Percentiles rank a stretch among this genome's conserved stretches.
Evolutionary conservation across 805 yeast genomes (phyloP).

Genomic region (Pichia nakasei): DNA sequence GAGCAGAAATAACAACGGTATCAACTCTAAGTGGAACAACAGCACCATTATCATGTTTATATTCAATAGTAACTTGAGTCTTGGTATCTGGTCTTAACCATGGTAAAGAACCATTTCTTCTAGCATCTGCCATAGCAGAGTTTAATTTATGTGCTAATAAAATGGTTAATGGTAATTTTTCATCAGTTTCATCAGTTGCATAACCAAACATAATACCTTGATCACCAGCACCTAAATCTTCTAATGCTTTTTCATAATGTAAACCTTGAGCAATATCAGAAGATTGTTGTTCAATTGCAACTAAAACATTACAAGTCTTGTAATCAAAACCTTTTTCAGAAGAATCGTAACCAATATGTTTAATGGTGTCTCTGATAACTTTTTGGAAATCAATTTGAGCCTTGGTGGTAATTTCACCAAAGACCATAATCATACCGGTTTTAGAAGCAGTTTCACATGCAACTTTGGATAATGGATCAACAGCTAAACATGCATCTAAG

Average conservation of each 20-base stretch:
- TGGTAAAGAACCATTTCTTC: slow-evolving; percentile 88
- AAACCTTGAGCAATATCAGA: slow-evolving; percentile 99
- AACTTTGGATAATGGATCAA: slow-evolving; percentile 95
- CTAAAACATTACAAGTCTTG: slow-evolving; percentile 98
- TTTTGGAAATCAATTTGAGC: slow-evolving; percentile 95
- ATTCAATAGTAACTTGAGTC: slow-evolving; percentile 98
- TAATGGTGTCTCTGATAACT: slow-evolving; percentile 95
- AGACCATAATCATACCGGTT: slow-evolving; percentile 99
- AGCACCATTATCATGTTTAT: slow-evolving; percentile 90
- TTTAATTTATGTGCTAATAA: slow-evolving; percentile 92
- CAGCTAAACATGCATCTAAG: slow-evolving; percentile 92
- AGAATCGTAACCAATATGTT: slow-evolving; percentile 95
- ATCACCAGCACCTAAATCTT: slow-evolving; percentile 99
- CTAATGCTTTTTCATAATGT: slow-evolving; percentile 90
- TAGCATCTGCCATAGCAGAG: slow-evolving; percentile 93
- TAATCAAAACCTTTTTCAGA: slow-evolving; percentile 96
- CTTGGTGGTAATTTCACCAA: slow-evolving; percentile 98
- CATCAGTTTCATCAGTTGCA: slow-evolving; percentile 98
- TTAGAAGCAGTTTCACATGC: slow-evolving; percentile 99
- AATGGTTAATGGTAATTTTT: slow-evolving; percentile 91
- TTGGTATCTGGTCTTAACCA: slow-evolving; percentile 99
- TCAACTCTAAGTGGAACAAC: slow-evolving; percentile 94
- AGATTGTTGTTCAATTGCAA: slow-evolving; percentile 98
- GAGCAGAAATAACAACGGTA: slow-evolving; percentile 95
- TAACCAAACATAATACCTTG: slow-evolving; percentile 99